Conservation (phyloP, 169 alveolate genomes). For the Haemoproteus tartakovskyi region DNA sequence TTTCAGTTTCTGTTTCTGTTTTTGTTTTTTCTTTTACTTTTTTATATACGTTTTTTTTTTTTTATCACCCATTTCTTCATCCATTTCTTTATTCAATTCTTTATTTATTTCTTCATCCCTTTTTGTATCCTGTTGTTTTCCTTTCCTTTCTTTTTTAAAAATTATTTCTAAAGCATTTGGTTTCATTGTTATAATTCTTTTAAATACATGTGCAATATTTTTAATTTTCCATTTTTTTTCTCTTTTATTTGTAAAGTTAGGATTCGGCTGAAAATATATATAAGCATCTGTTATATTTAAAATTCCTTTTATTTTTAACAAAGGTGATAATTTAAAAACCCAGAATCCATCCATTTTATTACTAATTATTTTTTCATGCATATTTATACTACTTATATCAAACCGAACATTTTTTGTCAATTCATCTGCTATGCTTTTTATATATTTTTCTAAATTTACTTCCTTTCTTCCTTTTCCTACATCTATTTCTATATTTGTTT, state of each 20-base stretch:
- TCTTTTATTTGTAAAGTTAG: conserved; percentile 80
- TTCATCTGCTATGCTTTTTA: conserved; percentile 11
- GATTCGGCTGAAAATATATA: conserved; percentile 80
- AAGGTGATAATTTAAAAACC: conserved; percentile 79
- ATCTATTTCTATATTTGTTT: conserved; percentile 18
- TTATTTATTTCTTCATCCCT: too few species aligned
- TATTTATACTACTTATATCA: conserved; percentile 67
- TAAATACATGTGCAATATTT: conserved; percentile 75
- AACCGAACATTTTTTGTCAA: conserved; percentile 44
- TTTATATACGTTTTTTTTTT: too few species aligned
- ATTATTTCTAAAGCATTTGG: conserved; percentile 83
- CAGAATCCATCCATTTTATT: conserved; percentile 71
- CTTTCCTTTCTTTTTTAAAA: conserved; percentile 75
- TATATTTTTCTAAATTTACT: conserved; percentile 14
- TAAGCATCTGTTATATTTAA: conserved; percentile 77
- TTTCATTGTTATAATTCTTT: conserved; percentile 77
- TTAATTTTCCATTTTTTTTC: conserved; percentile 76
- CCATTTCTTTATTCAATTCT: too few species aligned
- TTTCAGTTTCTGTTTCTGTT: too few species aligned
- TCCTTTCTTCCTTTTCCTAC: conserved; percentile 14
- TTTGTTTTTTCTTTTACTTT: too few species aligned
- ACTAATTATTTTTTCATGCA: conserved; percentile 69
- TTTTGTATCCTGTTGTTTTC: too few species aligned
- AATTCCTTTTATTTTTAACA: conserved; percentile 80
- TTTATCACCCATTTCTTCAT: too few species aligned